Base-by-base conservation (phyloP, 108 stramenopile genomes). In the Discostella stelligeroides region DNA sequence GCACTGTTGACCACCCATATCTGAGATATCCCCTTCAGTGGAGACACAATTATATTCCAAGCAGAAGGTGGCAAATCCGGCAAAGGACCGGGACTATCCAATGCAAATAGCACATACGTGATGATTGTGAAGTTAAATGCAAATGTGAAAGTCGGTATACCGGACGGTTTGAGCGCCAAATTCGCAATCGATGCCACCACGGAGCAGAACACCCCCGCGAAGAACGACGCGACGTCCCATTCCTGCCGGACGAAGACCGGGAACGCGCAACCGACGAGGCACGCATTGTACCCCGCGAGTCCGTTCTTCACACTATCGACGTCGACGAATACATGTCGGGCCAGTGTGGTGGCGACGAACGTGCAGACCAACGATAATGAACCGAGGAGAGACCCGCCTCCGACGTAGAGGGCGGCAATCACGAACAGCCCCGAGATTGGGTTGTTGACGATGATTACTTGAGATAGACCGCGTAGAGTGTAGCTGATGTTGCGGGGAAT, bases 261-360 rank as follows among this genome's bases (percentile, higher is more conserved):
- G 17, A 49, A 49, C 5, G 48, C 48, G 48, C 48, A 49, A 7
- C 48, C 48, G 1, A 49, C 48, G 17, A 49, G 48, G 48, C 48
- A 49, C 2, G 48, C 17, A 17, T 49, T 49, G 48, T 49, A 49
- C 15, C 48, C 48, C 48, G 15, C 48, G 5, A 49, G 7, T 9
- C 48, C 48, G 7, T 18, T 49, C 17, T 49, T 49, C 0, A 49
- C 17, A 7, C 0, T 7, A 23, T 49, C 48, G 0, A 49, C 48
- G 48, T 49, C 48, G 17, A 7, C 1, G 17, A 18, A 49, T 7
- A 49, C 0, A 23, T 23, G 17, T 0, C 17, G 15, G 48, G 48
- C 17, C 17, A 49, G 17, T 18, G 7, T 5, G 48, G 48, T 49
- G 17, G 48, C 48, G 7, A 49, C 48, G 17, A 49, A 1, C 2